These are phyloP conservation scores for Pseudocercospora cruenta DNA, from an alignment of 2,329 filamentous ascomycete species.

Conservation along the genomic window DNA sequence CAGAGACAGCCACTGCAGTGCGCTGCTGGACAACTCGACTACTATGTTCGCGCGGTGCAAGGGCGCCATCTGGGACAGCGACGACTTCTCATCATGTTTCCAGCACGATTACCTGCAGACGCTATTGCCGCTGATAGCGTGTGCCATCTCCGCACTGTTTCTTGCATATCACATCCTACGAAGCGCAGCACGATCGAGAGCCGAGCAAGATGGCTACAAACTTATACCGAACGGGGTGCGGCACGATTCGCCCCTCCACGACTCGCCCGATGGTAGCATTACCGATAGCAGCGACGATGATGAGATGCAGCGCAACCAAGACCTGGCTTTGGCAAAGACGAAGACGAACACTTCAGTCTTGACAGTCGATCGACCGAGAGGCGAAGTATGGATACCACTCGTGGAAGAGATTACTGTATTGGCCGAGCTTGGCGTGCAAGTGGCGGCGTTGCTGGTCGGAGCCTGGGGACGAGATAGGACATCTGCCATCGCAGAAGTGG, in stretches of 20 bases:
- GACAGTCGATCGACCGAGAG: constrained; percentile 74
- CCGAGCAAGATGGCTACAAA: constrained; percentile 56
- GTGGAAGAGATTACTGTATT: constrained; percentile 76
- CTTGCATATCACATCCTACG: constrained; percentile 63
- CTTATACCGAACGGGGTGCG: constrained; percentile 28
- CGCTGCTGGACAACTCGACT: neutral
- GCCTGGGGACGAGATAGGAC: constrained; percentile 62
- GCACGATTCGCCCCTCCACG: constrained; percentile 36
- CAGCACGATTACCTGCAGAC: constrained; percentile 75
- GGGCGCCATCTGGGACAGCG: constrained; percentile 61
- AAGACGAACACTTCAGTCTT: constrained; percentile 59
- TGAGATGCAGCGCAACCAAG: constrained; percentile 61
- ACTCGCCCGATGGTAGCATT: constrained; percentile 8
- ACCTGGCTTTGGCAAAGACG: constrained; percentile 60
- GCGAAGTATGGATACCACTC: constrained; percentile 69
- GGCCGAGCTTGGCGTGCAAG: constrained; percentile 71
- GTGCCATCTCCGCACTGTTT: constrained; percentile 70
- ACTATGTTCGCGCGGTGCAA: constrained; percentile 58
- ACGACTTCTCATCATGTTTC: constrained; percentile 67
- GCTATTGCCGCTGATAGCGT: constrained; percentile 73
- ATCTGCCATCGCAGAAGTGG: constrained; percentile 68
- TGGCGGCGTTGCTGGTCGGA: constrained; percentile 64
- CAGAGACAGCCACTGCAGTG: neutral
- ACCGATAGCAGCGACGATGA: constrained; percentile 49
- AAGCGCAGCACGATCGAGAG: constrained; percentile 36